Base-by-base conservation (phyloP, 768 basidiomycete genomes). In the Tremella mesenterica region DNA sequence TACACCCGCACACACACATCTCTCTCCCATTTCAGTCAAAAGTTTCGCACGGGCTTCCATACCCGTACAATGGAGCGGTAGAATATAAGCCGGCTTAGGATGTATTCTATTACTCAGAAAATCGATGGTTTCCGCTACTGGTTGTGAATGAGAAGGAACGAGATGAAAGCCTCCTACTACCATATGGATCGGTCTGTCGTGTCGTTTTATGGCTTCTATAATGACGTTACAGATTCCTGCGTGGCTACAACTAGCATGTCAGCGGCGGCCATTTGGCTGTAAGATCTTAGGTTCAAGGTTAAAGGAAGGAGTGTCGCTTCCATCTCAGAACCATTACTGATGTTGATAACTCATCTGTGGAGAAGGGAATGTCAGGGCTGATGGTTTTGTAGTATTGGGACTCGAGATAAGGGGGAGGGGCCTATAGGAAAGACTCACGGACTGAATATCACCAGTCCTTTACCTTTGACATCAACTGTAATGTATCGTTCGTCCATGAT, bases 31-130 rank as follows among this genome's bases (percentile, higher is more conserved):
- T 2, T 79, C 85, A 4, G 73, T 70, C 65, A 83, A 81, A 61
- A 90, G 71, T 1, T 83, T 85, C 7, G 86, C 68, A 70, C 89
- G 88, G 30, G 80, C 79, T n/a, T 78, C 77, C 64, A 88, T 86
- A 3, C 87, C 87, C 2, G 85, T 81, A 62, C 88, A 90, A 67
- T 90, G 88, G 82, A 90, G 85, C 0, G 87, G 88, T 0, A 89
- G 76, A 43, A 89, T 72, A 58, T 84, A 88, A 1, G 77, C 78
- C 0, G 85, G 86, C 0, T 81, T 70, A 10, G 86, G 85, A 6
- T 74, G 67, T 27, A 88, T 72, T 49, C 78, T 63, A n/a, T 77
- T 73, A 0, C 83, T 78, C 29, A 90, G 73, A 70, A 86, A 88
- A 12, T 83, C 72, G 48, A 88, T 80, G 0, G 88, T 90, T 9